Percentiles rank a stretch among this genome's conserved stretches.
Evolutionary conservation across 441 rosid species (phyloP).

Genomic region (Corymbia calophylla): DNA sequence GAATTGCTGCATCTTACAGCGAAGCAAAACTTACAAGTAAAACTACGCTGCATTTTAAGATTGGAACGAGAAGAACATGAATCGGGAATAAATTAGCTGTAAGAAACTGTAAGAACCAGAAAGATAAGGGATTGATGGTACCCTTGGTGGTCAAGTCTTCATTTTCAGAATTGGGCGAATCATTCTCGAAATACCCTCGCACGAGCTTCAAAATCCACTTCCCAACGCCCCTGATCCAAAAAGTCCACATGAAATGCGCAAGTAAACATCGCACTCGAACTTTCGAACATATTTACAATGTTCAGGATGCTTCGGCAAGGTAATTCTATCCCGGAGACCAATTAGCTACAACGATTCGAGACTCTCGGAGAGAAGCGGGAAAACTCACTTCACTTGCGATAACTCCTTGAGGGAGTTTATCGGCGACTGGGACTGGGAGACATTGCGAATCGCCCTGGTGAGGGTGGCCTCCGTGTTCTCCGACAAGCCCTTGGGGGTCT

Average conservation of each 20-base stretch:
- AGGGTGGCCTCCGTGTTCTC: slow-evolving; percentile 55
- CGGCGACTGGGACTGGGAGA: slow-evolving; percentile 48
- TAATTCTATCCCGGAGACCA: background rate
- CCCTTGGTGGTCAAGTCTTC: slow-evolving; percentile 39
- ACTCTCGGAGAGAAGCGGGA: background rate
- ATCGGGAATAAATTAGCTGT: background rate
- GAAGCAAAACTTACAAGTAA: background rate
- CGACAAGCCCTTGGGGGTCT: slow-evolving; percentile 63
- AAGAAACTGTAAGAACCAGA: background rate
- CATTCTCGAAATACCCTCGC: slow-evolving; percentile 54
- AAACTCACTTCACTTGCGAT: slow-evolving; percentile 55
- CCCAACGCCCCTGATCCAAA: slow-evolving; percentile 68
- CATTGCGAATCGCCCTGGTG: slow-evolving; percentile 43
- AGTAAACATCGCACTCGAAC: background rate
- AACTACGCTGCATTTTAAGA: background rate
- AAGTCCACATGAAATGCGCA: background rate
- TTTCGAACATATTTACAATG: background rate
- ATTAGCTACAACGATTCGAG: background rate
- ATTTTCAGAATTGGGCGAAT: slow-evolving; percentile 38
- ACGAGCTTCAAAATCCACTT: slow-evolving; percentile 72
- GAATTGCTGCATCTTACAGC: background rate
- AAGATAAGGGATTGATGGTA: slow-evolving; percentile 8
- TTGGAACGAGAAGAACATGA: background rate
- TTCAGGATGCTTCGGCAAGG: background rate
- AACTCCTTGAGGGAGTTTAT: slow-evolving; percentile 63